Conservation (phyloP, 495 filamentous ascomycete genomes). For the Xylaria curta region DNA sequence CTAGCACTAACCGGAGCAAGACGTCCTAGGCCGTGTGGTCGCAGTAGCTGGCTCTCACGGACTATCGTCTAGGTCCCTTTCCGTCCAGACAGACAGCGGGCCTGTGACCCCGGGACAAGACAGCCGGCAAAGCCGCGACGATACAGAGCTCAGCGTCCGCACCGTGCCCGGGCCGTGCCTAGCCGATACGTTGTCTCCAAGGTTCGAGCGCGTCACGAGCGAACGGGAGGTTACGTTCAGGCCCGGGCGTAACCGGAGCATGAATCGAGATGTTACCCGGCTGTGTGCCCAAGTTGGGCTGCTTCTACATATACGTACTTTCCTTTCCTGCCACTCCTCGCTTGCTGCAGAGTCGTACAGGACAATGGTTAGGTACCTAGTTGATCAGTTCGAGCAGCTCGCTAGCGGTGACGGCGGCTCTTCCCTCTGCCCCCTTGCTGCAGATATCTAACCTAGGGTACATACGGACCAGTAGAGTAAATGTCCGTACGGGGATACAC, state of each 20-base stretch:
- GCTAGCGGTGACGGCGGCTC: conserved; percentile 6
- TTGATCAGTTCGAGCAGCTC: neutral
- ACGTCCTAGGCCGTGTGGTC: neutral
- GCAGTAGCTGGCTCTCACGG: neutral
- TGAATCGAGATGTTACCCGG: conserved; percentile 1
- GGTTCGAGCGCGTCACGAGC: neutral
- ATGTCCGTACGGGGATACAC: conserved; percentile 6
- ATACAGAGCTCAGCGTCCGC: neutral
- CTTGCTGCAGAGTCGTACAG: neutral
- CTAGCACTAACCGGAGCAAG: neutral
- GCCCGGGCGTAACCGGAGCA: neutral
- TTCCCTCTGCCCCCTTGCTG: neutral
- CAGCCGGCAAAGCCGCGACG: conserved; percentile 1
- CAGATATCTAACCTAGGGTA: neutral
- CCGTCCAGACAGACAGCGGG: neutral
- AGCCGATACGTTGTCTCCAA: neutral
- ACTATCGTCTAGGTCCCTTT: neutral
- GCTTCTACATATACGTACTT: neutral
- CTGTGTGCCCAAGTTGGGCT: conserved; percentile 3
- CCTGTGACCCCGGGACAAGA: neutral
- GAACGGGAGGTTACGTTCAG: neutral
- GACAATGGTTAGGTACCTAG: neutral
- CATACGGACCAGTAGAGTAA: neutral
- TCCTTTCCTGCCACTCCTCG: neutral
- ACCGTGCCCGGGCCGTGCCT: neutral